Evolutionary conservation across 176 grass and related monocot genomes (phyloP).

Genomic region (Avena atlantica): DNA sequence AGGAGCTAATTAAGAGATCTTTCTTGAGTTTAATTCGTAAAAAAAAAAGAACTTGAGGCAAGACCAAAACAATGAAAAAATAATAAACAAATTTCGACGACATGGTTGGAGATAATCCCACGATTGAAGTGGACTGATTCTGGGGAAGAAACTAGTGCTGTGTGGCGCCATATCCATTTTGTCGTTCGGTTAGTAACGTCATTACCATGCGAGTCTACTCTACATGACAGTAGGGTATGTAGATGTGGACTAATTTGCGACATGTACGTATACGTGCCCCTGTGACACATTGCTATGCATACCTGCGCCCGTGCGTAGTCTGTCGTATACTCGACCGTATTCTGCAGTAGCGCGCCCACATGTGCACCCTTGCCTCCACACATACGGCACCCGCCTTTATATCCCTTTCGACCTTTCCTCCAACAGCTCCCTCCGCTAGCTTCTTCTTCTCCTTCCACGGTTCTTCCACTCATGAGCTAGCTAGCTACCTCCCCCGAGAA

Average conservation of each 20-base stretch:
- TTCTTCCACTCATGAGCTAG: slow-evolving; percentile 46
- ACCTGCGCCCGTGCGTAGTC: neutral
- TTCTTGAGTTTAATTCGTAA: too few relatives aligned
- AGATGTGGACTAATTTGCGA: neutral
- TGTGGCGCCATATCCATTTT: neutral
- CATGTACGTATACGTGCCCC: neutral
- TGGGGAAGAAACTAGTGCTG: too few relatives aligned
- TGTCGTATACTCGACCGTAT: slow-evolving; percentile 7
- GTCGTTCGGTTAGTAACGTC: neutral
- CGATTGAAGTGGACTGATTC: too few relatives aligned
- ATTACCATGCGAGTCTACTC: neutral
- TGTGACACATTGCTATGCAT: too few relatives aligned
- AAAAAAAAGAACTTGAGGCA: too few relatives aligned
- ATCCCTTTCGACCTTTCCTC: slow-evolving; percentile 53
- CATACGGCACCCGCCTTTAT: slow-evolving; percentile 62
- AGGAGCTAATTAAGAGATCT: too few relatives aligned
- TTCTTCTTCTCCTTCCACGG: neutral
- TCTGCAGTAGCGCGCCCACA: slow-evolving; percentile 19
- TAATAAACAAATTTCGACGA: too few relatives aligned
- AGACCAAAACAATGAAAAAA: too few relatives aligned
- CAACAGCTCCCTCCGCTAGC: neutral
- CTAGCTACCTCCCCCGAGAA: neutral
- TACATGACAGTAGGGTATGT: neutral
- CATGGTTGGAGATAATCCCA: too few relatives aligned
- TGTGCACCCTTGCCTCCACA: slow-evolving; percentile 53